Evolutionary conservation across 1,284 basidiomycete genomes (phyloP), one percentile per base, ranked within the genome.

Genomic region (Earliella scabrosa): DNA sequence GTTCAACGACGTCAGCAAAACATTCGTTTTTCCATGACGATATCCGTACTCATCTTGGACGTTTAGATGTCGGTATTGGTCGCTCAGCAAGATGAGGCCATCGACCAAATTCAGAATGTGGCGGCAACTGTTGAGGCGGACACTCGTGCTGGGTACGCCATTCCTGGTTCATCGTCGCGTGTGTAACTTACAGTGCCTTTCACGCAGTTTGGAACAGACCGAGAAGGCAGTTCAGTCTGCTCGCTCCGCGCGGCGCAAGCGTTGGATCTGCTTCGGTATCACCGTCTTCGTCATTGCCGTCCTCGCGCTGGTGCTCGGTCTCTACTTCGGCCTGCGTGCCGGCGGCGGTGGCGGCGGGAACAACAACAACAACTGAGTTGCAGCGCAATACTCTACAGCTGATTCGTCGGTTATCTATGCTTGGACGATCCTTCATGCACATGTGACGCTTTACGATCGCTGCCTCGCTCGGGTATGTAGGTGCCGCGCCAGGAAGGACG

Each of bases 251-350:
- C 83, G 95, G 47, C 87, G 84, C 70, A 92, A 88, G 77, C 83
- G 88, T 64, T 90, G 87, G 87, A 88, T 88, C 73, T 93, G 89
- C 73, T 91, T 92, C 74, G 76, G 79, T 70, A 79, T 89, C 61
- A 68, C 79, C 64, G 56, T 85, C 58, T 65, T 80, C 62, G 70
- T 86, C 60, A 65, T 80, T 50, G 71, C 72, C 47, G 73, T 83
- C 58, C 59, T 86, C 54, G 82, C 75, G 10, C 71, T 86, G 61
- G 80, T 82, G 48, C 72, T 88, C 47, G 82, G 79, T n/a, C 67
- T 84, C 39, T 71, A 73, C 10, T 75, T 83, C 53, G 75, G 75
- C 29, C 31, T 57, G 34, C 41, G 44, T 29, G 45, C 34, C 38
- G 63, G 67, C 56, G 59, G 67, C 44, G 39, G 47, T n/a, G 50